These are phyloP conservation scores for Botrytis aclada DNA, from an alignment of 2,329 filamentous ascomycete genomes.

Conservation along the genomic window DNA sequence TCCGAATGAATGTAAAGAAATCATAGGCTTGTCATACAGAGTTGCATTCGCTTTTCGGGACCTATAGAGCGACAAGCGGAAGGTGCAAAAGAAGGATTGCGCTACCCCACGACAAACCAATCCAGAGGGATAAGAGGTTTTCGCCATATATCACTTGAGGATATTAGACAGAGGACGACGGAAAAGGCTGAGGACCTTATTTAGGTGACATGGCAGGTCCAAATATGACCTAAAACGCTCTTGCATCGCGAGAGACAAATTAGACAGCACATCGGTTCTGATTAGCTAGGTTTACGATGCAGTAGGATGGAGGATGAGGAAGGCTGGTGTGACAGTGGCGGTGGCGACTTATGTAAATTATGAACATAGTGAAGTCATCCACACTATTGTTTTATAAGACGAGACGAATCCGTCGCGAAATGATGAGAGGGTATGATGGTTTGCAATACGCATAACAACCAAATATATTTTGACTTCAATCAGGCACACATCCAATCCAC, in stretches of 20 bases:
- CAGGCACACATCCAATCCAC: not conserved
- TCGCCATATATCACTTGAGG: not conserved
- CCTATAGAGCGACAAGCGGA: not conserved
- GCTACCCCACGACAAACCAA: not conserved
- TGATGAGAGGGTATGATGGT: not conserved
- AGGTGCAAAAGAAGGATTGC: not conserved
- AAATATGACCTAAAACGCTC: not conserved
- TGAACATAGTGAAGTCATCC: not conserved
- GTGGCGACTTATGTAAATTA: not conserved
- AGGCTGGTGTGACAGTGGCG: slow-evolving; percentile 9
- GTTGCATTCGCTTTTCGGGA: not conserved
- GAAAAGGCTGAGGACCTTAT: not conserved
- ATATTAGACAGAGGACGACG: not conserved
- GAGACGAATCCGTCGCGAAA: not conserved
- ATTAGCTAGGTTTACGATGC: not conserved
- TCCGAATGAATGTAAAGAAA: not conserved
- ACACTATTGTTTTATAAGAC: not conserved
- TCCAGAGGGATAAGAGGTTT: not conserved
- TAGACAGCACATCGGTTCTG: not conserved
- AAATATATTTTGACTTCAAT: too few relatives aligned
- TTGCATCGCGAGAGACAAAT: not conserved
- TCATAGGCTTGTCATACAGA: not conserved
- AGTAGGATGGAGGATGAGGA: not conserved
- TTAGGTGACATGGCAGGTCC: not conserved
- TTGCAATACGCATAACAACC: not conserved